Base-by-base conservation (phyloP, 2,329 filamentous ascomycete genomes). In the Aspergillus puulaauensis region DNA sequence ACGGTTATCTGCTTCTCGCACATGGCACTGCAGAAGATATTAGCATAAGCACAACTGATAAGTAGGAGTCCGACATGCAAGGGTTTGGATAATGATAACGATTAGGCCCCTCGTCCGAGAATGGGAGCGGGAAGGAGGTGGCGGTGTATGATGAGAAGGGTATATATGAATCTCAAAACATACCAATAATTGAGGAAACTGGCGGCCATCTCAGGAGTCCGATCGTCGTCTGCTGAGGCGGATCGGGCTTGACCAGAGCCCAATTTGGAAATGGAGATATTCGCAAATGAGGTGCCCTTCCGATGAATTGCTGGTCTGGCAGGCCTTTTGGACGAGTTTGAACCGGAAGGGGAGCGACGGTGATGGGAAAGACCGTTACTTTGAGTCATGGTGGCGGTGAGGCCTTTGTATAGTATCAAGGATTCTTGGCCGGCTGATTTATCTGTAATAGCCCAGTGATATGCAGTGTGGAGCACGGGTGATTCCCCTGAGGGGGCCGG, bases 1-100 rank as follows among this genome's bases (percentile, higher is more conserved):
- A 82, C 80, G 53, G 84, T 80, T 66, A 88, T 87, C 74, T 87
- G 85, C 70, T 81, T 86, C 71, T 88, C 85, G 72, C 85, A 88
- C 68, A 82, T 86, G 61, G 85, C 82, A 73, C 85, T 87, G 67
- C 48, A 61, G 57, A 0, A 54, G 60, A 57, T 44, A 66, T 74
- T 63, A 73, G 68, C 63, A 62, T 59, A 50, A 52, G 61, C 51
- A 54, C 58, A 56, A 35, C 57, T 59, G 63, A 66, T 67, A 63
- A 62, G 57, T 48, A 64, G 61, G 57, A 48, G 54, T 58, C 46
- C 17, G 31, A 50, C 24, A 62, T 57, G 62, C 62, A 65, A 65
- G 63, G 62, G 57, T 44, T 41, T 43, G 56, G 51, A 53, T 14
- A n/a, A 52, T 15, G 61, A 59, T 56, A 58, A 52, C 43, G 44